A percentile compares a stretch with the other conserved stretches of the same genome.
Conservation (phyloP, 2,329 filamentous ascomycete genomes). For the Ceratocystis lukuohia region DNA sequence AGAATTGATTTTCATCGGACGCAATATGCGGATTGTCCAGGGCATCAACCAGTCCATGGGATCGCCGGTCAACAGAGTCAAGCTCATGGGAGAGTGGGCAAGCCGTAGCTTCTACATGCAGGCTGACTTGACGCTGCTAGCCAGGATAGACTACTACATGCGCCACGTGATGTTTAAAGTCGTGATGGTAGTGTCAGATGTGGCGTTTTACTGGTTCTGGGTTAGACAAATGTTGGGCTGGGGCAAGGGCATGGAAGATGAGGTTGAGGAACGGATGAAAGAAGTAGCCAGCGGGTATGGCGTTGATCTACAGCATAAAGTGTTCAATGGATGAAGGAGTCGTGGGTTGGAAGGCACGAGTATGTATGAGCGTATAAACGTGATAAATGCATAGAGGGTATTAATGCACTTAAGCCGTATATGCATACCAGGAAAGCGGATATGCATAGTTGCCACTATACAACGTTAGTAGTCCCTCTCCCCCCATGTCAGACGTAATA, state of each 20-base stretch:
- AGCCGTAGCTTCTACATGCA: conserved; percentile 69
- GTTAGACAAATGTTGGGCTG: conserved; percentile 61
- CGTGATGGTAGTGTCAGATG: conserved; percentile 62
- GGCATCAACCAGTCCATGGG: conserved; percentile 86
- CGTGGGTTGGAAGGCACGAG: background rate
- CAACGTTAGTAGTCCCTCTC: background rate
- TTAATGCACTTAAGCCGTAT: background rate
- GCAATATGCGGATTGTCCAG: conserved; percentile 86
- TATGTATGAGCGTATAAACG: background rate
- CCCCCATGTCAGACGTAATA: background rate
- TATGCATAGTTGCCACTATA: background rate
- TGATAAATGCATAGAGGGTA: background rate
- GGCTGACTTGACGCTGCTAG: conserved; percentile 44
- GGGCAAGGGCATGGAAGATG: conserved; percentile 84
- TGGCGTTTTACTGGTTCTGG: conserved; percentile 72
- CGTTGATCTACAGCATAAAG: conserved; percentile 72
- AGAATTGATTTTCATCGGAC: conserved; percentile 81
- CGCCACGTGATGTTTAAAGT: conserved; percentile 69
- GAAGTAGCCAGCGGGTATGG: conserved; percentile 83
- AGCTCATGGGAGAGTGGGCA: conserved; percentile 88
- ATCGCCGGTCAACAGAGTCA: conserved; percentile 80
- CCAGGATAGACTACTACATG: conserved; percentile 57
- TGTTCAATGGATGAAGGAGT: conserved; percentile 61
- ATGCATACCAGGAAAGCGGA: background rate
- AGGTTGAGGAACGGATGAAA: conserved; percentile 78